Evolutionary conservation across 2,329 filamentous ascomycete genomes (phyloP).

Genomic region (Ustulina deusta): DNA sequence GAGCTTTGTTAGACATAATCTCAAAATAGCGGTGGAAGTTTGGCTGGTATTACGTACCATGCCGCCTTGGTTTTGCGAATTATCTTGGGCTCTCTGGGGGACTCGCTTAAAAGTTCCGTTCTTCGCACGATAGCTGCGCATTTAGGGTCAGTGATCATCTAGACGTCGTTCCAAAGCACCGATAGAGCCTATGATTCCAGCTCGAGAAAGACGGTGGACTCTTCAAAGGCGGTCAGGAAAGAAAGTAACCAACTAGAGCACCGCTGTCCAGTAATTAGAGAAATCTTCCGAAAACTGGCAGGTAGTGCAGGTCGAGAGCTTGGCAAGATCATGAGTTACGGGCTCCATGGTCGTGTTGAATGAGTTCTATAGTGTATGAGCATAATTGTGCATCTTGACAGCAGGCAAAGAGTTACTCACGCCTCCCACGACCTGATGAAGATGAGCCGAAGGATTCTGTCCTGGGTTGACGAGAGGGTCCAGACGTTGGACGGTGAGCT

Average conservation of each 20-base stretch:
- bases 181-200: too few relatives aligned
- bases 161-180: neutral
- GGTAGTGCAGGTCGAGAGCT: constrained; percentile 56
- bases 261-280: constrained; percentile 50
- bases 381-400: neutral
- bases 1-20: constrained; percentile 22
- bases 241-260: constrained; percentile 43
- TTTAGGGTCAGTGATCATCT: neutral
- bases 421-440: constrained; percentile 70
- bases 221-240: neutral
- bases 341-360: constrained; percentile 60
- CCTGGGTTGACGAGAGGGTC: constrained; percentile 60
- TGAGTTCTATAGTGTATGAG: constrained; percentile 52
- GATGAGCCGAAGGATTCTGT: constrained; percentile 63
- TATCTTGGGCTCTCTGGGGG: constrained; percentile 55
- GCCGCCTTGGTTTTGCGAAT: constrained; percentile 57
- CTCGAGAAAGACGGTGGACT: neutral
- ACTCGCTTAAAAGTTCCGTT: constrained; percentile 58
- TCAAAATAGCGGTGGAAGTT: neutral
- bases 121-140: constrained; percentile 51
- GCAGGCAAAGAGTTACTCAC: constrained; percentile 43
- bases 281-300: constrained; percentile 44
- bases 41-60: constrained; percentile 49
- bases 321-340: constrained; percentile 49
- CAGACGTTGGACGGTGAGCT: constrained; percentile 52